phyloP scores from a whole-genome alignment of 2,329 filamentous ascomycete species.

The Xylariales sp. region DNA sequence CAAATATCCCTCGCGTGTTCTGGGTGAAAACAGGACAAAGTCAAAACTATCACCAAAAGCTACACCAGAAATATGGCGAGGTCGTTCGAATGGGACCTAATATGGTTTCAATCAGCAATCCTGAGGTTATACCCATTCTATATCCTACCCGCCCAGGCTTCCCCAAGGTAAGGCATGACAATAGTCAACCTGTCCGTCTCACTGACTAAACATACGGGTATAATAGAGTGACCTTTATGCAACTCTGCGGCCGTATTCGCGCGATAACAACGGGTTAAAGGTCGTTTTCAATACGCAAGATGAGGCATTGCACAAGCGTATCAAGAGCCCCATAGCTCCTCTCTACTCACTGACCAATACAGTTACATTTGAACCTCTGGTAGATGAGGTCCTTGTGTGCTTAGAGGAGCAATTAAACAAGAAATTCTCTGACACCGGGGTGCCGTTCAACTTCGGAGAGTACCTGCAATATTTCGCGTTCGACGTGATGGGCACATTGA shows the following conservation, averaged over 20 bases:
- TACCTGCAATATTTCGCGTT: slow-evolving; percentile 52
- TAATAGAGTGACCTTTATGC: slow-evolving; percentile 47
- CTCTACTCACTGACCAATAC: slow-evolving; percentile 43
- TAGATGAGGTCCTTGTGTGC: slow-evolving; percentile 42
- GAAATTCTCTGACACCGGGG: background rate
- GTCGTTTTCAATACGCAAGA: slow-evolving; percentile 50
- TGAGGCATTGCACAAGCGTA: slow-evolving; percentile 46
- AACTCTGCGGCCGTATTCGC: slow-evolving; percentile 43
- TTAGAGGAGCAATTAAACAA: slow-evolving; percentile 40
- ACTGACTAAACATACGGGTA: background rate
- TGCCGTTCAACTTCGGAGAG: slow-evolving; percentile 40
- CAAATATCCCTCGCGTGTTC: slow-evolving; percentile 36
- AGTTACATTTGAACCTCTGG: slow-evolving; percentile 39
- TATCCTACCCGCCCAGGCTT: slow-evolving; percentile 42
- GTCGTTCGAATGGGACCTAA: slow-evolving; percentile 40
- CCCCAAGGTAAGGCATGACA: slow-evolving; percentile 38
- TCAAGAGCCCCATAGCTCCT: slow-evolving; percentile 46
- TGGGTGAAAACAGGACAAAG: slow-evolving; percentile 41
- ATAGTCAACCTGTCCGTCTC: background rate
- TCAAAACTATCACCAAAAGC: slow-evolving; percentile 32
- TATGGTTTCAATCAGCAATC: slow-evolving; percentile 38
- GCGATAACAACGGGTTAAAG: slow-evolving; percentile 35
- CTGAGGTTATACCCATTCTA: slow-evolving; percentile 36
- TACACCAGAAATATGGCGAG: slow-evolving; percentile 41
- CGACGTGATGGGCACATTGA: slow-evolving; percentile 50